Evolutionary conservation across 2,329 filamentous ascomycete genomes (phyloP).

Genomic region (Bretziella fagacearum): DNA sequence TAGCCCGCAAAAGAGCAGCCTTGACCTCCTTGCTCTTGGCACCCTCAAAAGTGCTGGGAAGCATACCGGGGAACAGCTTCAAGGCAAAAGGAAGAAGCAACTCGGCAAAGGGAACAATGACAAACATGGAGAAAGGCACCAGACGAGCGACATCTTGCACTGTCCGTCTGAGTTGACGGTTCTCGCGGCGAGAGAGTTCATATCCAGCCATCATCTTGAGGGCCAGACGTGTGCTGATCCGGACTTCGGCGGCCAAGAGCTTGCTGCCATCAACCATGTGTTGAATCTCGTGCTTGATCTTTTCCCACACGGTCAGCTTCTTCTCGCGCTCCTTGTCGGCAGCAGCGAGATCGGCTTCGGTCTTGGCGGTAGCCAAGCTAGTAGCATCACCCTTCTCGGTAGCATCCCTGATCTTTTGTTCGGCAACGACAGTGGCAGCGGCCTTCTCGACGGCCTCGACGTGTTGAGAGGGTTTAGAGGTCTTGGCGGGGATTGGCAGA

Average conservation of each 20-base stretch:
- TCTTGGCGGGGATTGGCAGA: conserved; percentile 32
- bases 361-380: conserved; percentile 23
- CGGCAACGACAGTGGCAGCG: conserved; percentile 13
- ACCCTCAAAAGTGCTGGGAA: conserved; percentile 92
- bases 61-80: conserved; percentile 89
- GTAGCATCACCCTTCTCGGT: conserved; percentile 17
- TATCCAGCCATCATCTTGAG: conserved; percentile 97
- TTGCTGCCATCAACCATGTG: conserved; percentile 99
- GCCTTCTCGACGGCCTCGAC: conserved; percentile 22
- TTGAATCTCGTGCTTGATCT: conserved; percentile 80
- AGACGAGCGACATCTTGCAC: conserved; percentile 85
- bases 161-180: conserved; percentile 81
- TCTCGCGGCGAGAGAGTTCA: conserved; percentile 83
- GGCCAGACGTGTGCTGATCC: conserved; percentile 77
- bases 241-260: conserved; percentile 77
- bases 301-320: conserved; percentile 78
- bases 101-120: conserved; percentile 93
- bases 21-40: conserved; percentile 84
- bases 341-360: conserved; percentile 30
- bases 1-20: conserved; percentile 61
- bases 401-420: conserved; percentile 18
- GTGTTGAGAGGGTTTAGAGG: conserved; percentile 7
- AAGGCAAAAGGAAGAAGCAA: conserved; percentile 79
- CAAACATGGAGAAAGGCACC: conserved; percentile 90
- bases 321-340: conserved; percentile 51